These are phyloP conservation scores for Aspergillus wentii DNA, from an alignment of 495 filamentous ascomycete genomes.

Conservation along the genomic window DNA sequence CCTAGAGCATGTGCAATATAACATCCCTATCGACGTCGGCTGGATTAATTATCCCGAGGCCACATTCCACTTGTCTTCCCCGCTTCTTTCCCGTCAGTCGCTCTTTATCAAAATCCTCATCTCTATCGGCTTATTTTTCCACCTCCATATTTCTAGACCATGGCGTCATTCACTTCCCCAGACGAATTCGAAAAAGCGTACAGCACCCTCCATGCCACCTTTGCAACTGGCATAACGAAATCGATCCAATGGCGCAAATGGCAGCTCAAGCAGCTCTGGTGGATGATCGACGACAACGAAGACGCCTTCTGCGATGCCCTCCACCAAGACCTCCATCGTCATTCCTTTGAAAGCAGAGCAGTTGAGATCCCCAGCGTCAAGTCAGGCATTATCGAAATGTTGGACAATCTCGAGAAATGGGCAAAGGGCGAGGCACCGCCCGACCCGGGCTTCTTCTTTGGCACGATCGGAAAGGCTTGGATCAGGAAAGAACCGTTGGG, in stretches of 20 bases:
- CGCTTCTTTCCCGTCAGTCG: too few species aligned
- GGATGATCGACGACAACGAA: conserved; percentile 62
- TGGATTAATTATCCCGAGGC: too few species aligned
- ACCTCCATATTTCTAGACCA: too few species aligned
- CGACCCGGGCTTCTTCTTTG: too few species aligned
- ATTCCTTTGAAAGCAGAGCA: conserved; percentile 62
- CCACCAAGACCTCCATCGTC: conserved; percentile 66
- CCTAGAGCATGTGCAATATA: too few species aligned
- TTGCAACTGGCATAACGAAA: conserved; percentile 29
- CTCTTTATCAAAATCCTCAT: too few species aligned
- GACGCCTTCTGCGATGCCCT: conserved; percentile 60
- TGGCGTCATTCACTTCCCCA: too few species aligned
- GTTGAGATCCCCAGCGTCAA: conserved; percentile 55
- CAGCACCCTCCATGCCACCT: conserved; percentile 20
- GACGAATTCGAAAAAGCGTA: conserved; percentile 20
- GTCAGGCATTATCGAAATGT: conserved; percentile 66
- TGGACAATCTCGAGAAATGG: conserved; percentile 68
- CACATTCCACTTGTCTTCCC: too few species aligned
- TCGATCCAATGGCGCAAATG: conserved; percentile 36
- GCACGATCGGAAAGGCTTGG: conserved; percentile 53
- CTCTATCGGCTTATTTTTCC: too few species aligned
- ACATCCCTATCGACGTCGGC: too few species aligned
- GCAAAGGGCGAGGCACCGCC: conserved; percentile 68
- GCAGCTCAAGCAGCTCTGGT: conserved; percentile 47
- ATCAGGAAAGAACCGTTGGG: conserved; percentile 73